Evolutionary conservation across 1,284 basidiomycete species (phyloP), one percentile per base, ranked within the genome.

Genomic region (Cryptococcus amylolentus): DNA sequence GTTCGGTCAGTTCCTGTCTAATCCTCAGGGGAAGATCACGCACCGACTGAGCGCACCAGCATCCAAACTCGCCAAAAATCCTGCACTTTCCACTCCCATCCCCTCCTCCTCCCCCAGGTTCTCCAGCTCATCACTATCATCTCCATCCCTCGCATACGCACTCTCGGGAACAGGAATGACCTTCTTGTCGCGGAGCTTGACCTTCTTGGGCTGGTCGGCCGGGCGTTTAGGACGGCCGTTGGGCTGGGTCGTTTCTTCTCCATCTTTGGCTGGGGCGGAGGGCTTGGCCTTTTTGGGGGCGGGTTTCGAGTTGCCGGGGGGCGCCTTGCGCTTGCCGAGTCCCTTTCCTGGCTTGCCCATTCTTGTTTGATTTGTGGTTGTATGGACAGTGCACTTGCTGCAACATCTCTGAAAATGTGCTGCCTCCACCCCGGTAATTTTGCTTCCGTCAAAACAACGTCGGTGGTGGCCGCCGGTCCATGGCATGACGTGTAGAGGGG

Each of bases 111-210:
- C 67, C 10, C 65, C 69, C 44, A 68, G 35, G 43, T 65, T 67
- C 27, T 63, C 65, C 40, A 61, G 44, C 54, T 52, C 52, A 45
- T 65, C 64, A 45, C 60, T 62, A 41, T 57, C 51, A 23, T 60
- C 60, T n/a, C 63, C 63, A 9, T 56, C 60, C 49, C 60, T 60
- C 5, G 65, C 73, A 52, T 68, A 78, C 16, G 60, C 62, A 4
- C 69, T 69, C 40, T 64, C 52, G 1, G 76, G 76, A 0, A 78
- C 73, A 13, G 76, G 76, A 16, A 78, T 71, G 14, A 63, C 39
- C 62, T 76, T 77, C 56, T 76, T 72, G 57, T 78, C 76, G 28
- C 75, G 55, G 51, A 76, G 60, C 60, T 78, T 78, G 58, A 76
- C 58, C 64, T 76, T 77, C 62, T 77, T 78, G 5, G 70, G 71